Base-by-base conservation (phyloP, 2,329 filamentous ascomycete genomes). In the Aureobasidium namibiae region DNA sequence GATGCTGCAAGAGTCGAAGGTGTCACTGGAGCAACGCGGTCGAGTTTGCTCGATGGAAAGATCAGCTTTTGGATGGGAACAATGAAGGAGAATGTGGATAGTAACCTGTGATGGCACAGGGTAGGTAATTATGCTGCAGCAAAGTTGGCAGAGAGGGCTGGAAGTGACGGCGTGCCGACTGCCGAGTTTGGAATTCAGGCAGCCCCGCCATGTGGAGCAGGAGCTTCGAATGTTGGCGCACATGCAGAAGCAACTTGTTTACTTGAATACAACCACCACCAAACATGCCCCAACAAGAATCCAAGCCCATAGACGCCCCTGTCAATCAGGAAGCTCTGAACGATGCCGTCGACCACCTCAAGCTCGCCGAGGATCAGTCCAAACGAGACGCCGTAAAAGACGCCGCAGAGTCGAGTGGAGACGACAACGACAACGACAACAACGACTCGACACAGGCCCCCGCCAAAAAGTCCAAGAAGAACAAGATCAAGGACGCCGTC, bases 401-500 rank as follows among this genome's bases (percentile, higher is more conserved):
- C 5, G 48, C 10, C 31, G 48, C 23, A 31, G 56, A 49, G 18
- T 45, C 48, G 34, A 34, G 48, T 13, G 54, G 21, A 26, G 54
- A 46, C 4, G n/a, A n/a, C n/a, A n/a, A n/a, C n/a, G 42, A 45
- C 21, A 21, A n/a, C 26, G 26, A 29, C 24, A 29, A 58, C 29
- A 24, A 39, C 33, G 48, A 44, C 33, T 34, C 50, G 26, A 54
- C 49, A 31, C 57, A 60, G 42, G 26, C 53, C 2, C 84, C 83
- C 73, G 85, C 83, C 69, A 82, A 81, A 74, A 81, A 78, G 72
- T 82, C 77, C 59, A 86, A 85, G 76, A 80, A 78, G 68, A 80
- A 81, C 73, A 82, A 82, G 74, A 72, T 78, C 60, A 76, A 75
- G 65, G 68, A 66, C 5, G 64, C 72, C n/a, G 60, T 64, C n/a